Evolutionary conservation across 345 rosid genomes (phyloP).

Genomic region (Geranium brycei): DNA sequence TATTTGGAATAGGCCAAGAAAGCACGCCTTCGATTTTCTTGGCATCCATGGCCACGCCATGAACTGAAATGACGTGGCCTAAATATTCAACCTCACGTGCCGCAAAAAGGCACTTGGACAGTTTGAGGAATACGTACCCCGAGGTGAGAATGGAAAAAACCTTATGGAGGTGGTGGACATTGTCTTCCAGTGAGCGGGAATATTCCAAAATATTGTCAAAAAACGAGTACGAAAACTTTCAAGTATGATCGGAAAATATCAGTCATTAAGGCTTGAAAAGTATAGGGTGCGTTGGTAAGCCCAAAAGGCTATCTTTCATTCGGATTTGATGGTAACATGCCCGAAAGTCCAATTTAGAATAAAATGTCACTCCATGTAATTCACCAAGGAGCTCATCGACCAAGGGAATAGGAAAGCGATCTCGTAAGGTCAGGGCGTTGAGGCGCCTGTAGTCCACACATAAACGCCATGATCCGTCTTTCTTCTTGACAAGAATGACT

Average conservation of each 20-base stretch:
- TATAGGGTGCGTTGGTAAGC: neutral
- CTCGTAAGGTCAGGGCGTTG: neutral
- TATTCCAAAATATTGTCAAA: neutral
- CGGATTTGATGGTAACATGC: neutral
- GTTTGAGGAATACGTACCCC: neutral
- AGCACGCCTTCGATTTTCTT: neutral
- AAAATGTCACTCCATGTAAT: neutral
- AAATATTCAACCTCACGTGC: neutral
- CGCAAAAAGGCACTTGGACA: neutral
- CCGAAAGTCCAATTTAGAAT: neutral
- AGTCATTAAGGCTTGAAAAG: constrained; percentile 4
- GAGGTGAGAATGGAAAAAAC: neutral
- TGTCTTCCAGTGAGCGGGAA: neutral
- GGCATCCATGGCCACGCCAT: neutral
- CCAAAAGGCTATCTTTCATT: neutral
- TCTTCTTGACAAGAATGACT: constrained; percentile 1
- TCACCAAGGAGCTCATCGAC: neutral
- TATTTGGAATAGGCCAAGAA: neutral
- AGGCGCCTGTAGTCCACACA: neutral
- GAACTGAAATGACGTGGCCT: neutral
- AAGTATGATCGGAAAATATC: neutral
- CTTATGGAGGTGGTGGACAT: neutral
- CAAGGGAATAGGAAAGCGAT: neutral
- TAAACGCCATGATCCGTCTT: neutral
- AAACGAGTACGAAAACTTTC: neutral